Evolutionary conservation across 495 filamentous ascomycete genomes (phyloP).

Genomic region (Filosporella fistucella): DNA sequence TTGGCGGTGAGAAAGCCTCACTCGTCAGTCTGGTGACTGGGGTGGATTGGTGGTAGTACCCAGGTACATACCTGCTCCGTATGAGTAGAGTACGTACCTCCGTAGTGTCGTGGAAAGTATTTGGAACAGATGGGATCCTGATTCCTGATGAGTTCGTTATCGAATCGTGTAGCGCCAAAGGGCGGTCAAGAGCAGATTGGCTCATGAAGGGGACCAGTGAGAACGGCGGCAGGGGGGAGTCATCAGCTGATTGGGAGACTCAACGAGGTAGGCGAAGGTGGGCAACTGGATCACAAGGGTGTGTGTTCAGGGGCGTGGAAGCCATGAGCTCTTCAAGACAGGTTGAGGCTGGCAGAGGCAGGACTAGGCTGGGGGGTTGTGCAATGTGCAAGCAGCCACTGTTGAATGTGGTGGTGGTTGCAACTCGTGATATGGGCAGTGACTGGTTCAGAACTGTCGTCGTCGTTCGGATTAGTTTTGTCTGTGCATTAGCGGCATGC

Average conservation of each 20-base stretch:
- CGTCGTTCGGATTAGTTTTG: too few species aligned
- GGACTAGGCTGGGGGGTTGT: slow-evolving; percentile 3
- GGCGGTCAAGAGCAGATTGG: slow-evolving; percentile 20
- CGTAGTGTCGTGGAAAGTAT: too few species aligned
- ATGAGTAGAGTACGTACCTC: too few species aligned
- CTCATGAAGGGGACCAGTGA: slow-evolving; percentile 5
- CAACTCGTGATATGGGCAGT: slow-evolving; percentile 1
- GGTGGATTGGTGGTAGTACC: too few species aligned
- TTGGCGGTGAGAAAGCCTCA: slow-evolving; percentile 14
- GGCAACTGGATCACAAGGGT: too few species aligned
- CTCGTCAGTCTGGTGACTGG: slow-evolving; percentile 16
- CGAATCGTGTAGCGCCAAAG: slow-evolving; percentile 20
- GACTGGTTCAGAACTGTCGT: too few species aligned
- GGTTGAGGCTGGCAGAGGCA: not conserved
- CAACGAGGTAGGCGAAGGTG: too few species aligned
- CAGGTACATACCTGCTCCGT: not conserved
- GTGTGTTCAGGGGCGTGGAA: slow-evolving; percentile 1
- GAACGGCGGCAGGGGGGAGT: not conserved
- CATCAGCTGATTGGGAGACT: too few species aligned
- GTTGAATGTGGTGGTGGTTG: not conserved
- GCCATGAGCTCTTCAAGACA: not conserved
- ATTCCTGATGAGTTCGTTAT: slow-evolving; percentile 10
- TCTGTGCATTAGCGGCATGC: too few species aligned
- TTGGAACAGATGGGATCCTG: not conserved
- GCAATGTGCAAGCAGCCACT: too few species aligned